Evolutionary conservation across 345 rosid species (phyloP).

Genomic region (Brassica carinata): DNA sequence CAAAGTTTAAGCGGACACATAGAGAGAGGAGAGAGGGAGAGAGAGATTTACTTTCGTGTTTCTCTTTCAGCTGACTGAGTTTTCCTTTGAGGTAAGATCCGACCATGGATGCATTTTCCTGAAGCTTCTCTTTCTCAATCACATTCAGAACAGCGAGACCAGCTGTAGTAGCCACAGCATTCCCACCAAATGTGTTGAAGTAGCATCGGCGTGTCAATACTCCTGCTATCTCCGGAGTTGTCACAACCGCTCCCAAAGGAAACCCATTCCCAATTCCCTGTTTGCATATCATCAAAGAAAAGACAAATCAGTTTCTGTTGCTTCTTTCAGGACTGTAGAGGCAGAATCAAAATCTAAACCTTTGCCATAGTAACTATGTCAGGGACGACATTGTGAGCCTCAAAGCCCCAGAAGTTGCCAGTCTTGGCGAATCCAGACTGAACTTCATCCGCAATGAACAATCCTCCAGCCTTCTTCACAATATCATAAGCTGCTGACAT

Average conservation of each 20-base stretch:
- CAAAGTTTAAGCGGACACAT: not conserved
- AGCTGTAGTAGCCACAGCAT: slow-evolving; percentile 83
- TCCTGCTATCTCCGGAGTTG: slow-evolving; percentile 91
- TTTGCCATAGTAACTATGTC: slow-evolving; percentile 99
- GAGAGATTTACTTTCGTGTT: slow-evolving; percentile 61
- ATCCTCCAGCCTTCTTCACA: slow-evolving; percentile 86
- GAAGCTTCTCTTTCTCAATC: slow-evolving; percentile 89
- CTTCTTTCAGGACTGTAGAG: not conserved
- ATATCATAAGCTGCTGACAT: slow-evolving; percentile 65
- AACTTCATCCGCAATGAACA: slow-evolving; percentile 94
- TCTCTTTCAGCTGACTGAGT: slow-evolving; percentile 70
- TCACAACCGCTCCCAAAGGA: slow-evolving; percentile 98
- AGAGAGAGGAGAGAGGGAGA: not conserved
- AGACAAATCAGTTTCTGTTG: not conserved
- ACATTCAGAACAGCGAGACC: slow-evolving; percentile 88
- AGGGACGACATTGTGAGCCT: slow-evolving; percentile 89
- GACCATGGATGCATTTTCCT: slow-evolving; percentile 76
- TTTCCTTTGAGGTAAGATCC: slow-evolving; percentile 79
- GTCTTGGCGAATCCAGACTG: slow-evolving; percentile 87
- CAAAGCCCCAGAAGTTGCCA: slow-evolving; percentile 93
- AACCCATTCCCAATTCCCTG: slow-evolving; percentile 97
- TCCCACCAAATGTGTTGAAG: slow-evolving; percentile 95
- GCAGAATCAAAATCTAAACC: slow-evolving; percentile 52
- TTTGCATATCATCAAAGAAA: slow-evolving; percentile 8
- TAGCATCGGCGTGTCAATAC: slow-evolving; percentile 78